Base-by-base conservation (phyloP, 179 eudicot species). In the Heliamphora pulchella region DNA sequence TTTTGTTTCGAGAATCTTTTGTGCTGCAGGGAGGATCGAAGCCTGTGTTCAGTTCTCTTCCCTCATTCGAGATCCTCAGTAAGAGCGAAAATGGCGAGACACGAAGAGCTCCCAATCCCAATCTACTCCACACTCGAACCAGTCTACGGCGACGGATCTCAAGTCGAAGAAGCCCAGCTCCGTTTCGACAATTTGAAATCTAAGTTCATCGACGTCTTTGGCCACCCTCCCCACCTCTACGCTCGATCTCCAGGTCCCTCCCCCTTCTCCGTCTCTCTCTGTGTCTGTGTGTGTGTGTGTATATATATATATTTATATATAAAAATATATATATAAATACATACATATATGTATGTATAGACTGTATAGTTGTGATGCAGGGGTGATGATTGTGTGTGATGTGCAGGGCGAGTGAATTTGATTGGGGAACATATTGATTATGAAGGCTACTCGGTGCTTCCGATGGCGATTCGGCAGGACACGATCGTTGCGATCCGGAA, bases 381-480 rank as follows among this genome's bases (percentile, higher is more conserved):
- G 31, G 48, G 69, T 5, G 0, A 39, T 3, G 10, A 7, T 3
- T 7, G 54, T 2, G 54, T 50, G 54, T 2, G 7, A 50, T 50
- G 22, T 67, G 59, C 84, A 93, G 98, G 98, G 75, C 84, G 98
- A 74, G 98, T 94, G 85, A 94, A 94, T 84, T 86, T 91, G 97
- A 94, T 94, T 53, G 98, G 98, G 44, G 98, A 94, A 77, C 98
- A 94, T 69, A 92, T 96, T 50, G 97, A 94, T 78, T 95, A 95
- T 80, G 98, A 95, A 81, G 98, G 98, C 8, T 95, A 95, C 83
- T 95, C 98, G 22, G 98, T 69, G 54, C 84, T 94, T 87, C 98
- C 98, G 0, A 95, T 95, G 98, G 98, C 97, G 1, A 95, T 95
- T 41, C 77, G 97, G 72, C 98, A 91, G 81, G 98, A 95, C 51